These are phyloP conservation scores for Pharnaceum exiguum DNA, from an alignment of 148 eudicot species.

Conservation along the genomic window DNA sequence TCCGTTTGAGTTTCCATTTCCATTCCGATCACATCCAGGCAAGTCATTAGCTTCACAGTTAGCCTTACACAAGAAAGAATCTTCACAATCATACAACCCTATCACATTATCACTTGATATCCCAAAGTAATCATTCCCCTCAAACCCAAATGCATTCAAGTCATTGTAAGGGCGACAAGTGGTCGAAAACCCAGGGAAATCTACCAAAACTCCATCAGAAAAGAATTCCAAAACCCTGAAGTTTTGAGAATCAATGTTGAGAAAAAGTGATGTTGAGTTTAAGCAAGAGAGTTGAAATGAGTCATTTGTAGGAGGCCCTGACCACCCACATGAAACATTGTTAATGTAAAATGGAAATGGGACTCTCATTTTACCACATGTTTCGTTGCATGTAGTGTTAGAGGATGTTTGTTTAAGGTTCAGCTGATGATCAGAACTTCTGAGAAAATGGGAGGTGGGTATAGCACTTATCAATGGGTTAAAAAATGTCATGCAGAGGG, in stretches of 20 bases:
- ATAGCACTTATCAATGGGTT: constrained; percentile 8
- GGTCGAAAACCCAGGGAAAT: constrained; percentile 46
- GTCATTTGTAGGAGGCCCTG: constrained; percentile 8
- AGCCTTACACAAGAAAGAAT: constrained; percentile 65
- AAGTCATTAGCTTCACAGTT: constrained; percentile 41
- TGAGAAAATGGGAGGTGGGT: constrained; percentile 15
- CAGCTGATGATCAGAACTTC: constrained; percentile 3
- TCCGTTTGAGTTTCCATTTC: constrained; percentile 14
- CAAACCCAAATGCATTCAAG: constrained; percentile 51
- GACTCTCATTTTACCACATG: constrained; percentile 46
- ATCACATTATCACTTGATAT: constrained; percentile 65
- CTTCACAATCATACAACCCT: constrained; percentile 77
- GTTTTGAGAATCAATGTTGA: constrained; percentile 38
- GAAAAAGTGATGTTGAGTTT: constrained; percentile 46
- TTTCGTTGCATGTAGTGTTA: constrained; percentile 36
- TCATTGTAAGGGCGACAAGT: constrained; percentile 52
- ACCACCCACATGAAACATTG: constrained; percentile 31
- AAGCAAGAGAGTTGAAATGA: constrained; percentile 53
- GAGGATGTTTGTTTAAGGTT: background rate
- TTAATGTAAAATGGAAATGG: constrained; percentile 63
- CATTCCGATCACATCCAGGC: constrained; percentile 34
- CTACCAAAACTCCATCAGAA: constrained; percentile 59
- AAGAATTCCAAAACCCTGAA: constrained; percentile 63
- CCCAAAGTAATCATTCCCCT: constrained; percentile 43
- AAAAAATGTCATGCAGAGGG: constrained; percentile 17